A percentile compares a stretch with the other conserved stretches of the same genome.
Conservation (phyloP, 306 rosid species). For the Abrus pulchellus region DNA sequence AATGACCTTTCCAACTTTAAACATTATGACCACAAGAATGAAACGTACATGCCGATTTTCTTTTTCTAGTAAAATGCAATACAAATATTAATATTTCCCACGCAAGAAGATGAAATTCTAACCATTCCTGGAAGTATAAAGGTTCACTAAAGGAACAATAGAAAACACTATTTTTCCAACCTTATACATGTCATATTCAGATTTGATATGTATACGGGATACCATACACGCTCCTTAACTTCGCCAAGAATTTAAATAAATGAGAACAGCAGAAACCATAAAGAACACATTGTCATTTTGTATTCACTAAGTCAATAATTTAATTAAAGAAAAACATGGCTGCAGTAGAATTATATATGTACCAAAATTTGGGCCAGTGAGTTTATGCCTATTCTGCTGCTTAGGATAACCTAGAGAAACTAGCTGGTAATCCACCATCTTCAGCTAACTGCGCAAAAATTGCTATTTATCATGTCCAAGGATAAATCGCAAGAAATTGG, state of each 20-base stretch:
- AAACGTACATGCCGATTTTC: background rate
- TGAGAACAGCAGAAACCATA: background rate
- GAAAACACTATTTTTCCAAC: background rate
- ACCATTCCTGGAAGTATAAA: background rate
- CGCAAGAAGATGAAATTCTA: conserved; percentile 4
- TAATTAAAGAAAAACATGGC: conserved; percentile 18
- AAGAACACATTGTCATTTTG: conserved; percentile 18
- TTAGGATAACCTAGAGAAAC: conserved; percentile 5
- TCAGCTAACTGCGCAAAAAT: conserved; percentile 33
- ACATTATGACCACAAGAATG: conserved; percentile 17
- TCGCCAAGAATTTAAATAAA: background rate
- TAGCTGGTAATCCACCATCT: background rate
- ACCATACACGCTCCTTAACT: background rate
- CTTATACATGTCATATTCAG: background rate
- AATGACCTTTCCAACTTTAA: conserved; percentile 9
- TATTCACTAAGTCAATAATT: conserved; percentile 19
- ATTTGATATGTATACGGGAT: background rate
- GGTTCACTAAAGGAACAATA: conserved; percentile 1
- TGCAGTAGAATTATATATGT: conserved; percentile 10
- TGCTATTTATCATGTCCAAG: conserved; percentile 27
- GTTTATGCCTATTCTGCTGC: conserved; percentile 5
- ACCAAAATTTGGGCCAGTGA: conserved; percentile 38
- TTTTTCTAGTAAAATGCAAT: background rate
- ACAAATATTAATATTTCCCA: background rate
- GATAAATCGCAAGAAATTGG: conserved; percentile 29